Evolutionary conservation across 306 rosid genomes (phyloP), one percentile per base, ranked within the genome.

Genomic region (Malus sylvestris): DNA sequence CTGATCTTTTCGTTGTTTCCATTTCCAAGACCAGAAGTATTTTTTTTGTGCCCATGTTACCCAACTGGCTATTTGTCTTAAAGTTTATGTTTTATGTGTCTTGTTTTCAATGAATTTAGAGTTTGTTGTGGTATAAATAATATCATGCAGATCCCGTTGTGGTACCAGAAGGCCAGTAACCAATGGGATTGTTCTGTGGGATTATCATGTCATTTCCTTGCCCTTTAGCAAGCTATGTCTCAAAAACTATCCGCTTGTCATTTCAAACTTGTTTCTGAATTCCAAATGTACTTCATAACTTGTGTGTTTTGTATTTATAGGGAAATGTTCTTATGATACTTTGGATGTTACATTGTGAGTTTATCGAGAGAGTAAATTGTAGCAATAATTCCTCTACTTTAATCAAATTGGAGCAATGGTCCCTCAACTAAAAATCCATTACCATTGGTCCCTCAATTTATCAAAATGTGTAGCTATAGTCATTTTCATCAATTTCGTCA

Each of bases 191-290:
- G 75, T 91, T 86, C 85, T 90, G 20, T 94, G 98, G 98, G 98
- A 94, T 82, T 91, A 94, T 78, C 98, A 91, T 83, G 97, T 85
- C 52, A 86, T 94, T 87, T 71, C 95, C 96, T 42, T 85, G 90
- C 70, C 33, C 33, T 32, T 32, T 91, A 76, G 62, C 86, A 40
- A 78, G 86, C 55, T 92, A 91, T 74, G 80, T 89, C 44, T 78
- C 90, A 27, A 89, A 90, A 90, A 89, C 96, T 9, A 80, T 87
- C 30, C 83, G 89, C 32, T 94, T 93, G 57, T 80, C 90, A 18
- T 90, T 90, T 86, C 87, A 84, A 69, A 87, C 89, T 61, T 87
- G 0, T 38, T 75, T 59, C 90, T 32, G 94, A 89, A 82, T 91
- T 61, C 79, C 78, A 80, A 8, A 91, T 96, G 98, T 90, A 83